A percentile compares a stretch with the other conserved stretches of the same genome.
phyloP scores from a whole-genome alignment of 805 yeast species.

The Tetrapisispora arboricola region DNA sequence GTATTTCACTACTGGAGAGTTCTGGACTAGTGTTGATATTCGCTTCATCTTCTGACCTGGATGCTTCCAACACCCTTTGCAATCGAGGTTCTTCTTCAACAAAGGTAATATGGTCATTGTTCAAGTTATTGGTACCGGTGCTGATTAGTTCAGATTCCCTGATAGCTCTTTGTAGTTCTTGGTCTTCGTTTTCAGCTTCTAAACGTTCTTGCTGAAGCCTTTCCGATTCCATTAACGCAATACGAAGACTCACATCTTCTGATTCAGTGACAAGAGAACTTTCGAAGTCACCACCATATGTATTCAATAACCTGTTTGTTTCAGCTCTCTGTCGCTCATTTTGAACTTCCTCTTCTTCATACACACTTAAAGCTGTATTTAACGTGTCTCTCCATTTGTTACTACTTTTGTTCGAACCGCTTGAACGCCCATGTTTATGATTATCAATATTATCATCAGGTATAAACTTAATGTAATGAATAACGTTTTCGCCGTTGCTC shows the following conservation, averaged over 20 bases:
- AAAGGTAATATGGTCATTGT: neutral
- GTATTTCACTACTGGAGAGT: too few species aligned
- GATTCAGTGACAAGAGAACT: constrained; percentile 12
- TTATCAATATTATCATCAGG: constrained; percentile 9
- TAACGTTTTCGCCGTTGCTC: constrained; percentile 20
- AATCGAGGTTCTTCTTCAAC: constrained; percentile 7
- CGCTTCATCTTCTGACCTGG: constrained; percentile 4
- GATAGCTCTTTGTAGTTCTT: constrained; percentile 12
- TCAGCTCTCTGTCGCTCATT: constrained; percentile 9
- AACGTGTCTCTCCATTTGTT: constrained; percentile 25
- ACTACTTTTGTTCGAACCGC: constrained; percentile 5
- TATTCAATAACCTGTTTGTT: constrained; percentile 12
- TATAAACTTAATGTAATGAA: constrained; percentile 23
- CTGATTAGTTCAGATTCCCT: constrained; percentile 13
- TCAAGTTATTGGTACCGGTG: neutral
- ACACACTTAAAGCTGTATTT: constrained; percentile 18
- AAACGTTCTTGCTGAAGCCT: neutral
- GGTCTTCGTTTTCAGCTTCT: constrained; percentile 7
- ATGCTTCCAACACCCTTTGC: constrained; percentile 8
- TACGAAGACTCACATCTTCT: constrained; percentile 25
- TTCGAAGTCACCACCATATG: constrained; percentile 23
- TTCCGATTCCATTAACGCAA: constrained; percentile 29
- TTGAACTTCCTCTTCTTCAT: constrained; percentile 21
- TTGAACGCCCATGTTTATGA: neutral
- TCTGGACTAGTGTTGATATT: too few species aligned